A percentile compares a stretch with the other conserved stretches of the same genome.
Conservation (phyloP, 2,329 filamentous ascomycete species). For the Akanthomyces lecanii region DNA sequence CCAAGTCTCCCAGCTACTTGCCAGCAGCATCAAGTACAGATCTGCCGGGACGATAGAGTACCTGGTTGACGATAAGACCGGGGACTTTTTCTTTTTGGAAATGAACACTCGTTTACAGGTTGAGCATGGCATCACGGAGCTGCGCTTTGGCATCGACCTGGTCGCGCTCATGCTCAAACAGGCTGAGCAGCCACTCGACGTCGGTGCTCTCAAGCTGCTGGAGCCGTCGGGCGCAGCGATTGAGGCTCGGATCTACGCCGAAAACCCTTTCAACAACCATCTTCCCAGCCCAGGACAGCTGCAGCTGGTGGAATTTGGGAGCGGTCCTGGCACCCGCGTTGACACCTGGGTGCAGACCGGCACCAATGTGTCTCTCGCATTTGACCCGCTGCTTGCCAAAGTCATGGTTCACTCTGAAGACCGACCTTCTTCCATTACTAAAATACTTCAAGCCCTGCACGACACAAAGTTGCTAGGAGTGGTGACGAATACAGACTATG, state of each 20-base stretch:
- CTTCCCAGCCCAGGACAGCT: slow-evolving; percentile 56
- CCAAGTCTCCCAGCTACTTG: not conserved
- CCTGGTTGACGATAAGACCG: slow-evolving; percentile 29
- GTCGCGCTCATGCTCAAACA: slow-evolving; percentile 50
- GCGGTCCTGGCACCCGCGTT: slow-evolving; percentile 45
- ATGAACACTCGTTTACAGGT: slow-evolving; percentile 43
- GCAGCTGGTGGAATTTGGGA: slow-evolving; percentile 53
- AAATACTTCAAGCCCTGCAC: slow-evolving; percentile 42
- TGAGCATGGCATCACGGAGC: slow-evolving; percentile 58
- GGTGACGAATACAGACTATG: slow-evolving; percentile 53
- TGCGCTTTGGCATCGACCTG: slow-evolving; percentile 69
- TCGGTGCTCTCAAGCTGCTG: not conserved
- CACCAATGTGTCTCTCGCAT: slow-evolving; percentile 52
- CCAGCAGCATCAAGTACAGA: slow-evolving; percentile 24
- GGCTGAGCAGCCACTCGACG: slow-evolving; percentile 23
- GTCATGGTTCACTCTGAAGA: slow-evolving; percentile 49
- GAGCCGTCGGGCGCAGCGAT: slow-evolving; percentile 31
- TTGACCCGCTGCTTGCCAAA: slow-evolving; percentile 55
- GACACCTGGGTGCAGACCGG: slow-evolving; percentile 62
- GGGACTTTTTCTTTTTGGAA: slow-evolving; percentile 41
- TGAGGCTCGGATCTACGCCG: slow-evolving; percentile 39
- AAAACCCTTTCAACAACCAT: slow-evolving; percentile 55
- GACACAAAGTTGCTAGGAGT: slow-evolving; percentile 42
- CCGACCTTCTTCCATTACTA: slow-evolving; percentile 37
- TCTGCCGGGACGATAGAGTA: slow-evolving; percentile 41